Percentiles rank a stretch among this genome's conserved stretches.
phyloP scores from a whole-genome alignment of 441 rosid genomes.

The Eruca vesicaria region DNA sequence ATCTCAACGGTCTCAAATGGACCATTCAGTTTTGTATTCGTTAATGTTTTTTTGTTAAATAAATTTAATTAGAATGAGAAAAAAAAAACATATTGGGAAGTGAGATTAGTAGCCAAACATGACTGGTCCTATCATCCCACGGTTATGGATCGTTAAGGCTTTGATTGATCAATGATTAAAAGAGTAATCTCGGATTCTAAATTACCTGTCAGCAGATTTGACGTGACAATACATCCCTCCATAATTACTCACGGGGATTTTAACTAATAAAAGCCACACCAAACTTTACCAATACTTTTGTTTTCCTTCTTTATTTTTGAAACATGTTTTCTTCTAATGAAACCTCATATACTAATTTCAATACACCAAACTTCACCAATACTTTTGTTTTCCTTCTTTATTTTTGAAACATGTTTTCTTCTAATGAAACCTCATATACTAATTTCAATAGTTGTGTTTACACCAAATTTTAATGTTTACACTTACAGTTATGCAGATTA shows the following conservation, averaged over 20 bases:
- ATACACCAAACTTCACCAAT: conserved; percentile 23
- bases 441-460: background rate
- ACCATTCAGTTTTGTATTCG: conserved; percentile 22
- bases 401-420: background rate
- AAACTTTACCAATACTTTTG: conserved; percentile 13
- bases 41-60: background rate
- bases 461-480: background rate
- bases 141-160: conserved; percentile 14
- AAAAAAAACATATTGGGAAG: conserved; percentile 2
- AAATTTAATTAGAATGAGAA: background rate
- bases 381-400: background rate
- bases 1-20: conserved; percentile 33
- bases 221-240: conserved; percentile 28
- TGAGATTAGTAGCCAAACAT: background rate
- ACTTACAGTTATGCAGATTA: background rate
- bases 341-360: background rate
- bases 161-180: conserved; percentile 29
- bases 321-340: background rate
- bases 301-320: background rate
- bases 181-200: conserved; percentile 24
- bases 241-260: conserved; percentile 28
- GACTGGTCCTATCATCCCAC: conserved; percentile 17
- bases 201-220: conserved; percentile 23
- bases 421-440: background rate
- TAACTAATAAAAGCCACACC: conserved; percentile 30